phyloP scores from a whole-genome alignment of 2,329 filamentous ascomycete species.

The Lasiodiplodia theobromae region DNA sequence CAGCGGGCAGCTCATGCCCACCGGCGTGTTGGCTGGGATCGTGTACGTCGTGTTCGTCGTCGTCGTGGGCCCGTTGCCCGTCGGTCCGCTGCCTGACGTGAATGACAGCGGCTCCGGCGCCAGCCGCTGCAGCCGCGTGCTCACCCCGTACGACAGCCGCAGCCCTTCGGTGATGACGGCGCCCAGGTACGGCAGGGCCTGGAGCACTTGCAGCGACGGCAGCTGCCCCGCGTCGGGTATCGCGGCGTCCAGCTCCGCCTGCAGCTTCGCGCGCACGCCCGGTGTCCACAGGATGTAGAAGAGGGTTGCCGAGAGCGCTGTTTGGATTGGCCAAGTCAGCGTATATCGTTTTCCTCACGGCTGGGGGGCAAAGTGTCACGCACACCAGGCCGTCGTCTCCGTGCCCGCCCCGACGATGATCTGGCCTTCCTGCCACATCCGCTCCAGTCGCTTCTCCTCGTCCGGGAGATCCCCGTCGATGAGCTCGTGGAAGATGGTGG shows the following conservation, averaged over 20 bases:
- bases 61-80: background rate
- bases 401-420: slow-evolving; percentile 36
- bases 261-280: slow-evolving; percentile 1
- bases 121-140: slow-evolving; percentile 32
- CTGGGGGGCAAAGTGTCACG: slow-evolving; percentile 30
- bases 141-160: slow-evolving; percentile 30
- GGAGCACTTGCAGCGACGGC: background rate
- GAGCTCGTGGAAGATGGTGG: slow-evolving; percentile 31
- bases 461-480: slow-evolving; percentile 27
- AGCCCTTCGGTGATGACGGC: slow-evolving; percentile 34
- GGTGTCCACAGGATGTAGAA: slow-evolving; percentile 10
- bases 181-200: slow-evolving; percentile 32
- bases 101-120: slow-evolving; percentile 29
- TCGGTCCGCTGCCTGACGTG: background rate
- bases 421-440: slow-evolving; percentile 29
- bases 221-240: slow-evolving; percentile 12
- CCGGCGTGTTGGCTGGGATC: slow-evolving; percentile 31
- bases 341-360: slow-evolving; percentile 38
- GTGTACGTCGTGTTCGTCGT: background rate
- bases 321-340: slow-evolving; percentile 38
- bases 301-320: background rate
- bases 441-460: slow-evolving; percentile 24
- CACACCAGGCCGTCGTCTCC: slow-evolving; percentile 44
- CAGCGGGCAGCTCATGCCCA: slow-evolving; percentile 20
- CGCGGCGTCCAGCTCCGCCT: slow-evolving; percentile 16